Conservation (phyloP, 164 flowering plant species). For the Berberis thunbergii region DNA sequence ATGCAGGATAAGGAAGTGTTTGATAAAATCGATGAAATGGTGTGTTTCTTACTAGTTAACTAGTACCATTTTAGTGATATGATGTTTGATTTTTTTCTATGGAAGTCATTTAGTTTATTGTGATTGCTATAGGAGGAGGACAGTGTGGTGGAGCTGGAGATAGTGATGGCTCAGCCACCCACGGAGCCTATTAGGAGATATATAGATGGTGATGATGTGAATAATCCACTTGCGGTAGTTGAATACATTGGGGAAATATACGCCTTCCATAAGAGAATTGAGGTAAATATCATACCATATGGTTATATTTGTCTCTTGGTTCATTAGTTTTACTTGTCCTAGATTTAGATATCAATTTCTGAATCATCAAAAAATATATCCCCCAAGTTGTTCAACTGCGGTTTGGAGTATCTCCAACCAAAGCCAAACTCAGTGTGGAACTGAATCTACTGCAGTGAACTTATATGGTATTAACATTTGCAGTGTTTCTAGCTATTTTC, state of each 20-base stretch:
- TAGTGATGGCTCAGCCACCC: conserved; percentile 5
- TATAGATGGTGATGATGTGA: conserved; percentile 56
- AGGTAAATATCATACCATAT: conserved; percentile 20
- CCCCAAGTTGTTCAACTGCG: no score
- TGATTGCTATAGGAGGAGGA: conserved; percentile 50
- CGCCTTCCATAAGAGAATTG: conserved; percentile 45
- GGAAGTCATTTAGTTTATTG: background rate
- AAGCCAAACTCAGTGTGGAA: no score
- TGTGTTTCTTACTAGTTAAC: conserved; percentile 9
- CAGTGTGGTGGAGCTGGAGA: conserved; percentile 31
- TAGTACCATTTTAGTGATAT: background rate
- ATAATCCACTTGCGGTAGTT: conserved; percentile 66
- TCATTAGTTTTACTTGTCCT: background rate
- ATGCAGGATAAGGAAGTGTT: conserved; percentile 65
- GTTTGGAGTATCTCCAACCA: no score
- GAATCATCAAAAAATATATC: background rate
- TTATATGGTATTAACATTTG: no score
- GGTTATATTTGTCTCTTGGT: background rate
- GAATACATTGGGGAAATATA: conserved; percentile 81
- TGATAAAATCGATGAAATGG: conserved; percentile 68
- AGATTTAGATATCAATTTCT: background rate
- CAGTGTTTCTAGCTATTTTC: background rate
- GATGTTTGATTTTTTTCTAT: background rate
- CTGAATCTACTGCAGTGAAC: no score
- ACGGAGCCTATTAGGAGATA: conserved; percentile 5